These are phyloP conservation scores for Paratrypanosoma confusum DNA, from an alignment of 208 protist species.

Conservation along the genomic window DNA sequence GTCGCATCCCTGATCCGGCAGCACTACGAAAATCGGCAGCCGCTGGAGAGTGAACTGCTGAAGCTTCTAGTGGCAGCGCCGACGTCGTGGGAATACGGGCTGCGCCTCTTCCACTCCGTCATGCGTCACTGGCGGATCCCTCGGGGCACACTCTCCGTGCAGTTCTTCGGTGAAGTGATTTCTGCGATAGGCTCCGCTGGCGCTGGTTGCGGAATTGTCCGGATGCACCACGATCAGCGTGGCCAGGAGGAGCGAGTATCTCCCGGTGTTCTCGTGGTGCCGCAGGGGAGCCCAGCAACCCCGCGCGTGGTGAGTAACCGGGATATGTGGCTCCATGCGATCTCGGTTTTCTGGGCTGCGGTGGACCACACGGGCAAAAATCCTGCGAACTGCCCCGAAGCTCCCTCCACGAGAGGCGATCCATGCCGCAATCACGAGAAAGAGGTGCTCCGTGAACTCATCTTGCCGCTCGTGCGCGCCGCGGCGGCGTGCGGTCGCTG, in stretches of 20 bases:
- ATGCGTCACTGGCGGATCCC: constrained; percentile 6
- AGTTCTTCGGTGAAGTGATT: constrained; percentile 7
- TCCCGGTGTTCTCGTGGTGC: neutral
- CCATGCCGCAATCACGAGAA: constrained; percentile 45
- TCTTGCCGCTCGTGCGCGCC: constrained; percentile 39
- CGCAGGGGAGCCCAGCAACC: neutral
- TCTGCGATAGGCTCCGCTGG: neutral
- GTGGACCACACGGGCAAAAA: constrained; percentile 45
- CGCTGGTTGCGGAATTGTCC: neutral
- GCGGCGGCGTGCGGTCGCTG: constrained; percentile 14
- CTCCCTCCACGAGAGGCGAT: too few relatives aligned
- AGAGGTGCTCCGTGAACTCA: constrained; percentile 25
- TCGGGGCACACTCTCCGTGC: neutral
- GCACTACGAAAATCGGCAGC: too few relatives aligned
- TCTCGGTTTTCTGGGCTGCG: constrained; percentile 59
- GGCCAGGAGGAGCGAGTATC: neutral
- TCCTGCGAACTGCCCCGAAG: too few relatives aligned
- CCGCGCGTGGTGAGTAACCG: neutral
- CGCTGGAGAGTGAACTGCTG: constrained; percentile 5
- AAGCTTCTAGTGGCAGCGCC: neutral
- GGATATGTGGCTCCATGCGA: constrained; percentile 34
- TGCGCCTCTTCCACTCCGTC: constrained; percentile 11
- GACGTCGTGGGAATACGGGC: constrained; percentile 11
- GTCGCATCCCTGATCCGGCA: too few relatives aligned
- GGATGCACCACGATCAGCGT: neutral